These are phyloP conservation scores for Takashimella koratensis DNA, from an alignment of 1,284 basidiomycete species.

Conservation along the genomic window DNA sequence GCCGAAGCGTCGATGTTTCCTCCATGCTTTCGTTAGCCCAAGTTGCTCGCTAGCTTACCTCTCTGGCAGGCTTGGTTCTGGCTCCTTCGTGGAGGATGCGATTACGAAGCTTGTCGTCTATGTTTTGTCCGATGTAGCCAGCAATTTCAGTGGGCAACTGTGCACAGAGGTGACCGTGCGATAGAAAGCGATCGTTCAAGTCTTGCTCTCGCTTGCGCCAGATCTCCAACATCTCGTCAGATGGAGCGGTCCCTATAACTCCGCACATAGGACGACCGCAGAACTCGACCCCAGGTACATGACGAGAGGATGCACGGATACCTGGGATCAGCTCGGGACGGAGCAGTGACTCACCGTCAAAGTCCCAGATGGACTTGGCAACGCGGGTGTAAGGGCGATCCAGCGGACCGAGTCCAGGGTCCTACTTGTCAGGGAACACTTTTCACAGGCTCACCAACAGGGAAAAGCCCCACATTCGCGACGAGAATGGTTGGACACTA, in stretches of 20 bases:
- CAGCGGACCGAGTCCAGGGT: conserved; percentile 10
- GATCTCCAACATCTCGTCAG: conserved; percentile 62
- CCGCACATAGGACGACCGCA: conserved; percentile 73
- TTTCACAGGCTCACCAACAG: background rate
- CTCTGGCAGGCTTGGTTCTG: conserved; percentile 68
- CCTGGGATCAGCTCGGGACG: too few species aligned
- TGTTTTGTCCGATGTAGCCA: conserved; percentile 62
- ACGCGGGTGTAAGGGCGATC: conserved; percentile 53
- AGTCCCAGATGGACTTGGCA: conserved; percentile 75
- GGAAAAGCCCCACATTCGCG: too few species aligned
- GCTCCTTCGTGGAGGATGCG: conserved; percentile 67
- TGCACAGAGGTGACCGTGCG: too few species aligned
- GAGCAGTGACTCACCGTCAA: too few species aligned
- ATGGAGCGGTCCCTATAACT: conserved; percentile 71
- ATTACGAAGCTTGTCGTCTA: conserved; percentile 53
- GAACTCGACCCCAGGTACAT: conserved; percentile 73
- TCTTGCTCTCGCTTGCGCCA: conserved; percentile 70
- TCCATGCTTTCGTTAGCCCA: too few species aligned
- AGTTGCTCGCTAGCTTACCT: too few species aligned
- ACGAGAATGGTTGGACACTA: too few species aligned
- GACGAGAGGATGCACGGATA: too few species aligned
- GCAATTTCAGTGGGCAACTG: too few species aligned
- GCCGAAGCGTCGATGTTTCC: conserved; percentile 80
- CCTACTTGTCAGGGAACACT: background rate
- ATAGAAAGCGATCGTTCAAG: too few species aligned